phyloP scores from a whole-genome alignment of 2,329 filamentous ascomycete genomes.

The Aspergillus arachidicola region DNA sequence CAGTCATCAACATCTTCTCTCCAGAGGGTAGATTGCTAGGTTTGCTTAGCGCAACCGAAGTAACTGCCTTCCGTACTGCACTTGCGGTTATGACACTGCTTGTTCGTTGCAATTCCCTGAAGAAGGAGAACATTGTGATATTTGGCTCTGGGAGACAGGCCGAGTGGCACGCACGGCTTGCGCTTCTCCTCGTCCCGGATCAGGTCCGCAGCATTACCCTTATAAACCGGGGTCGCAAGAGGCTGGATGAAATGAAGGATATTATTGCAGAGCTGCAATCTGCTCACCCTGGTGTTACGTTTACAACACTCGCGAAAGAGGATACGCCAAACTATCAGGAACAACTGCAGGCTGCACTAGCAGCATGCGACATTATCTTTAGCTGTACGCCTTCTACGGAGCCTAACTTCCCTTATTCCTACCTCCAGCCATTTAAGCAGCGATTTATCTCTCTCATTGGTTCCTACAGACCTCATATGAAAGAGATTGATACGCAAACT shows the following conservation, averaged over 20 bases:
- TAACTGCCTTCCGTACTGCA: slow-evolving; percentile 81
- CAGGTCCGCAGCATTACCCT: slow-evolving; percentile 69
- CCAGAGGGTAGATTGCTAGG: slow-evolving; percentile 65
- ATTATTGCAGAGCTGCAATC: slow-evolving; percentile 36
- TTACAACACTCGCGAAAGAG: slow-evolving; percentile 58
- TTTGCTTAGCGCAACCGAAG: slow-evolving; percentile 70
- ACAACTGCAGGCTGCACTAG: slow-evolving; percentile 32
- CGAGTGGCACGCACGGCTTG: slow-evolving; percentile 53
- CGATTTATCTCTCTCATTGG: slow-evolving; percentile 56
- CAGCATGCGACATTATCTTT: slow-evolving; percentile 49
- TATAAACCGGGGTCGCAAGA: slow-evolving; percentile 68
- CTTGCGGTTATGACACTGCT: slow-evolving; percentile 70
- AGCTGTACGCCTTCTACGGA: slow-evolving; percentile 52
- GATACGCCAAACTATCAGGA: slow-evolving; percentile 56
- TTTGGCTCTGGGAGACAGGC: slow-evolving; percentile 55
- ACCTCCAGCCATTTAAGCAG: slow-evolving; percentile 39
- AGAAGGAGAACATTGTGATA: slow-evolving; percentile 44
- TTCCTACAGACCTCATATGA: slow-evolving; percentile 58
- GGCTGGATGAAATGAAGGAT: slow-evolving; percentile 52
- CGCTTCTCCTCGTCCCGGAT: slow-evolving; percentile 49
- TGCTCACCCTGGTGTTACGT: slow-evolving; percentile 39
- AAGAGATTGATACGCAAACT: slow-evolving; percentile 51
- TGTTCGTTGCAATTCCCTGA: slow-evolving; percentile 40
- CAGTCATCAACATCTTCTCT: slow-evolving; percentile 70
- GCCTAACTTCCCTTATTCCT: slow-evolving; percentile 46